These are phyloP conservation scores for Auricularia auricula-judae DNA, from an alignment of 768 basidiomycete species.

Conservation along the genomic window DNA sequence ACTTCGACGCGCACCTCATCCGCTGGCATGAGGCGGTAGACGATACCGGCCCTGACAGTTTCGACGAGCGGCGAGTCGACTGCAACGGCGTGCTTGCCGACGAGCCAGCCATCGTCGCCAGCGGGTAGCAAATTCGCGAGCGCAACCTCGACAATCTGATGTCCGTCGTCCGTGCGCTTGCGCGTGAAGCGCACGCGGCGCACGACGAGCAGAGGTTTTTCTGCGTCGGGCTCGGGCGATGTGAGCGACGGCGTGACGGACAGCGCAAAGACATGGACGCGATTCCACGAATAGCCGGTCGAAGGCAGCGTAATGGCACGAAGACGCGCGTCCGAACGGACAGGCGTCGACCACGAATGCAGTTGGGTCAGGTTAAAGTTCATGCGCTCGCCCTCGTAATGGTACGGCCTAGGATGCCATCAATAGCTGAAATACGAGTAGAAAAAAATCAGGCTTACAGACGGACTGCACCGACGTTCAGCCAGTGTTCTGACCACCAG, in stretches of 20 bases:
- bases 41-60: slow-evolving; percentile 30
- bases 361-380: slow-evolving; percentile 14
- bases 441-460: slow-evolving; percentile 3
- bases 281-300: slow-evolving; percentile 6
- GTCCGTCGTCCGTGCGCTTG: slow-evolving; percentile 31
- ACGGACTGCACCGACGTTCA: slow-evolving; percentile 12
- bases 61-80: slow-evolving; percentile 16
- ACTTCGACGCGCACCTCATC: slow-evolving; percentile 44
- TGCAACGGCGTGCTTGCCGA: slow-evolving; percentile 8
- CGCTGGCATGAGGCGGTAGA: slow-evolving; percentile 36
- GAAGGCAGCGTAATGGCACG: slow-evolving; percentile 24
- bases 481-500: slow-evolving; percentile 15
- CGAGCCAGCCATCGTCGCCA: slow-evolving; percentile 20
- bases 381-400: slow-evolving; percentile 2
- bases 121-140: slow-evolving; percentile 39
- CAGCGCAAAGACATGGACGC: slow-evolving; percentile 13
- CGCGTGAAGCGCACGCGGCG: slow-evolving; percentile 34
- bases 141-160: slow-evolving; percentile 41
- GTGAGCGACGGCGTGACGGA: slow-evolving; percentile 4
- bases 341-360: slow-evolving; percentile 11
- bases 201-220: slow-evolving; percentile 2
- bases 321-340: slow-evolving; percentile 25
- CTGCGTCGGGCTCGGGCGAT: neutral
- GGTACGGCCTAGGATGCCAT: slow-evolving; percentile 9
- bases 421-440: neutral